phyloP scores from a whole-genome alignment of 257 asterid species.

The Rehmannia glutinosa region DNA sequence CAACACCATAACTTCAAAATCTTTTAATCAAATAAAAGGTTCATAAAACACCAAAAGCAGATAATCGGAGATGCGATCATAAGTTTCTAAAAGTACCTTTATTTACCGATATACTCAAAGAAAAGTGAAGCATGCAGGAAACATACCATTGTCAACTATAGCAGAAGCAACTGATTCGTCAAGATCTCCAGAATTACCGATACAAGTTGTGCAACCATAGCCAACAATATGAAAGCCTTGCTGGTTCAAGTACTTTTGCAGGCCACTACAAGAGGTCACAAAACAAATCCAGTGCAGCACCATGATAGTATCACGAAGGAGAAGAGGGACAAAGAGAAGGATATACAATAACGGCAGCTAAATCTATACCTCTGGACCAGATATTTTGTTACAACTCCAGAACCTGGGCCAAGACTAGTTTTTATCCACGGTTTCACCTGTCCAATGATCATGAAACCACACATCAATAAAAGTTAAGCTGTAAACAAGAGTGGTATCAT shows the following conservation, averaged over 20 bases:
- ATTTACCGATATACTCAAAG: neutral
- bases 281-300: conserved; percentile 4
- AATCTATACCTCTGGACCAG: conserved; percentile 63
- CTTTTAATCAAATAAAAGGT: neutral
- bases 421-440: conserved; percentile 98
- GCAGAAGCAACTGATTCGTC: conserved; percentile 81
- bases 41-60: neutral
- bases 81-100: neutral
- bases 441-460: conserved; percentile 8
- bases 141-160: conserved; percentile 72
- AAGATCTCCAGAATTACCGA: conserved; percentile 96
- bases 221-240: conserved; percentile 94
- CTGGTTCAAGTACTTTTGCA: conserved; percentile 76
- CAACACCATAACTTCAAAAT: neutral
- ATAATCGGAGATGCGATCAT: neutral
- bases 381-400: conserved; percentile 94
- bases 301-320: neutral
- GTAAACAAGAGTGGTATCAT: neutral
- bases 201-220: conserved; percentile 97
- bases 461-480: conserved; percentile 11
- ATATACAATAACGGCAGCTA: neutral
- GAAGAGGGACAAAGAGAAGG: neutral
- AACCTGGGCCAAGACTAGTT: conserved; percentile 98
- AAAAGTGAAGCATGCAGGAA: no score
- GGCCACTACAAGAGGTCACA: conserved; percentile 49